phyloP scores from a whole-genome alignment of 495 filamentous ascomycete species.

The Trichocladium antarcticum region DNA sequence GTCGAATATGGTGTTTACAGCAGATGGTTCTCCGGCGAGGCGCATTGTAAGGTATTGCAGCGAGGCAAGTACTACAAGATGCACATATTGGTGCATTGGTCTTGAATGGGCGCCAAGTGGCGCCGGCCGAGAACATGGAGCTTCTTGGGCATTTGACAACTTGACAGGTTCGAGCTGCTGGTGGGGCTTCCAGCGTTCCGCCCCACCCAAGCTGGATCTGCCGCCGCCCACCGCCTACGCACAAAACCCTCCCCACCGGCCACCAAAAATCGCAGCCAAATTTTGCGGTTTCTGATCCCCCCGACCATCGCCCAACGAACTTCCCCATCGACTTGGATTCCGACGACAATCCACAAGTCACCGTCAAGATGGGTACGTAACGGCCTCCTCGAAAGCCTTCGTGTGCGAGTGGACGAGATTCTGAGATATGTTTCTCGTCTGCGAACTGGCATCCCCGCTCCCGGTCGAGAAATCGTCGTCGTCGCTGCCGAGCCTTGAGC shows the following conservation, averaged over 20 bases:
- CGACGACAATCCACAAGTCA: conserved; percentile 30
- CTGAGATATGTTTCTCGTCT: conserved; percentile 24
- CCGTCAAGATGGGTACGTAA: conserved; percentile 44
- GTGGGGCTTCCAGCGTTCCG: neutral
- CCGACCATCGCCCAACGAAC: conserved; percentile 27
- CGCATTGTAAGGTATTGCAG: too few species aligned
- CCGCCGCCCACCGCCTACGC: conserved; percentile 32
- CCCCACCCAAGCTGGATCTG: conserved; percentile 13
- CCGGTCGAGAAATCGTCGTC: conserved; percentile 9
- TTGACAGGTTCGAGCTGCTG: too few species aligned
- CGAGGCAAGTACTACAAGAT: too few species aligned
- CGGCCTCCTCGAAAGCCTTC: conserved; percentile 22
- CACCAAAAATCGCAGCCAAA: conserved; percentile 8
- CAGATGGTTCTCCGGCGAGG: too few species aligned
- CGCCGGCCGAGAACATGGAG: too few species aligned
- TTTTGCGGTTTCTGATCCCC: conserved; percentile 3
- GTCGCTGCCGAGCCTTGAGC: neutral
- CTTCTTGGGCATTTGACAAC: too few species aligned
- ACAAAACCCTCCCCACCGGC: conserved; percentile 23
- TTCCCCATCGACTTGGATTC: conserved; percentile 31
- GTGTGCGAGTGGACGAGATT: conserved; percentile 37
- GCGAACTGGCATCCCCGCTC: conserved; percentile 30
- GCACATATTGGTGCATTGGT: too few species aligned
- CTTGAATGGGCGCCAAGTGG: too few species aligned
- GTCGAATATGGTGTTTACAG: too few species aligned